Evolutionary conservation across 257 asterid genomes (phyloP).

Genomic region (Plantago major): DNA sequence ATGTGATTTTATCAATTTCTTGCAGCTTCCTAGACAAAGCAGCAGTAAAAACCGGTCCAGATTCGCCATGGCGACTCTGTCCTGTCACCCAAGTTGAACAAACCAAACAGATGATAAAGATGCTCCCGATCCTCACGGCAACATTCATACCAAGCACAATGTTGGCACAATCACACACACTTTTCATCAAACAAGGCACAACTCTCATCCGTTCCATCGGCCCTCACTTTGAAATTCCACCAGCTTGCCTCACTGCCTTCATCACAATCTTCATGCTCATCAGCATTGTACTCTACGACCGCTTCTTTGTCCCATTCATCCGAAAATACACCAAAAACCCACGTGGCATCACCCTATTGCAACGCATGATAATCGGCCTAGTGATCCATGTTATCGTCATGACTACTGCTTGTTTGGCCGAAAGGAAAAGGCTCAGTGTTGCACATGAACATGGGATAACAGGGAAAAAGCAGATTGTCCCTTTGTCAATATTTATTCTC

Average conservation of each 20-base stretch:
- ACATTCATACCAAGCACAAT: slow-evolving; percentile 65
- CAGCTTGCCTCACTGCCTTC: slow-evolving; percentile 62
- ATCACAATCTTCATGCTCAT: slow-evolving; percentile 58
- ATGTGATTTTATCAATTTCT: slow-evolving; percentile 1
- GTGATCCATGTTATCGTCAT: slow-evolving; percentile 44
- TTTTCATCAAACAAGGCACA: slow-evolving; percentile 71
- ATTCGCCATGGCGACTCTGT: slow-evolving; percentile 44
- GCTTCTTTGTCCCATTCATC: slow-evolving; percentile 39
- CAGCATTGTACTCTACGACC: slow-evolving; percentile 48
- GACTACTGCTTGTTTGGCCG: slow-evolving; percentile 40
- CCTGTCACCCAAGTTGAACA: slow-evolving; percentile 75
- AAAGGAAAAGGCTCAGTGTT: slow-evolving; percentile 39
- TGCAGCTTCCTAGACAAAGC: slow-evolving; percentile 64
- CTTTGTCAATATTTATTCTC: slow-evolving; percentile 57
- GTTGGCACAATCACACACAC: slow-evolving; percentile 48
- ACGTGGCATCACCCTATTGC: slow-evolving; percentile 54
- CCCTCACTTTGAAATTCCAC: slow-evolving; percentile 51
- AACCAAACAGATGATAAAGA: slow-evolving; percentile 67
- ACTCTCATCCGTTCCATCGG: slow-evolving; percentile 47
- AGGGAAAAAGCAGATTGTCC: slow-evolving; percentile 32
- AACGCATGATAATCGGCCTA: slow-evolving; percentile 61
- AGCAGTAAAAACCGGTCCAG: slow-evolving; percentile 32
- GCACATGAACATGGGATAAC: slow-evolving; percentile 34
- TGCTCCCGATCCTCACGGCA: slow-evolving; percentile 57
- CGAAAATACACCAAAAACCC: slow-evolving; percentile 55